A percentile compares a stretch with the other conserved stretches of the same genome.
Evolutionary conservation across 192 early-diverging fungal species (phyloP).

Genomic region (Entrophospora sp.): DNA sequence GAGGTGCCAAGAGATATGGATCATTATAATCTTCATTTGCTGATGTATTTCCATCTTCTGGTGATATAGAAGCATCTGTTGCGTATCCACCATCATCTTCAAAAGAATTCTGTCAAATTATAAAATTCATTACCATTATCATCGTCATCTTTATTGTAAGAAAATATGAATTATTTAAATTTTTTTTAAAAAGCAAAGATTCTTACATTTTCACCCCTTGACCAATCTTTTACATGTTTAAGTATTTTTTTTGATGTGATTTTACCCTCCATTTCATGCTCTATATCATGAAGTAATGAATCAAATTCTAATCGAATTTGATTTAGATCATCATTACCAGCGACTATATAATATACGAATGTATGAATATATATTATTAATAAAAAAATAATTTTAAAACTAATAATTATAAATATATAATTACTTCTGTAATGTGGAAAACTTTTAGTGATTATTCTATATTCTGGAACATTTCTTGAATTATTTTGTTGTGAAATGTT

Average conservation of each 20-base stretch:
- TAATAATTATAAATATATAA: not conserved
- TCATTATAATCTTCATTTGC: slow-evolving; percentile 3
- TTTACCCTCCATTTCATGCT: slow-evolving; percentile 15
- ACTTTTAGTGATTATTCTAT: slow-evolving; percentile 13
- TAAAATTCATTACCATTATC: too few species aligned
- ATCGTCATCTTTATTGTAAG: not conserved
- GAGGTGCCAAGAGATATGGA: not conserved
- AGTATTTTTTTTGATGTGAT: slow-evolving; percentile 21
- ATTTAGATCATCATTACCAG: slow-evolving; percentile 8
- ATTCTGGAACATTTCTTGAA: not conserved
- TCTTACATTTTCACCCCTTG: not conserved
- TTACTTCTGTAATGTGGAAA: slow-evolving; percentile 18
- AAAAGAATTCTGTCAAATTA: too few species aligned
- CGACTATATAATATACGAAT: not conserved
- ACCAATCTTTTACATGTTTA: slow-evolving; percentile 12
- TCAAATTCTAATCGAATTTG: slow-evolving; percentile 6
- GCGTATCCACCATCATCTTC: slow-evolving; percentile 11
- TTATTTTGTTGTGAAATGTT: slow-evolving; percentile 3
- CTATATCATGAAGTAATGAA: not conserved
- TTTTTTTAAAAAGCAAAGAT: not conserved
- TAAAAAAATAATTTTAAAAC: not conserved
- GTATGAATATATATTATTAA: not conserved
- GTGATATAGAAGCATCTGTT: not conserved
- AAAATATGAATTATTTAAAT: not conserved
- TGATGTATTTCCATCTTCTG: slow-evolving; percentile 8